These are phyloP conservation scores for Berberis thunbergii DNA, from an alignment of 164 flowering plant genomes.

Conservation along the genomic window DNA sequence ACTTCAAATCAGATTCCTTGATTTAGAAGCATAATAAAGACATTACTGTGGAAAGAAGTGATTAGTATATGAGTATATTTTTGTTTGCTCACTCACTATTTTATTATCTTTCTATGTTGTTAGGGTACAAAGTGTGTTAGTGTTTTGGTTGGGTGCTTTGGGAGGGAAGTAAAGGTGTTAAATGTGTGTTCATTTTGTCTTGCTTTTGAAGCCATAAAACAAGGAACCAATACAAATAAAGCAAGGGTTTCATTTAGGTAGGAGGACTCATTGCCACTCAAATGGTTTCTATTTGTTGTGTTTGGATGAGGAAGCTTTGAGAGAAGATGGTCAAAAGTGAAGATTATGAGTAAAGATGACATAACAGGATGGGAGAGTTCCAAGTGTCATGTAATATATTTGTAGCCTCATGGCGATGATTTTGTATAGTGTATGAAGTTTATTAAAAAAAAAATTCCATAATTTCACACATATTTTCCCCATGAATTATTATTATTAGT, in stretches of 20 bases:
- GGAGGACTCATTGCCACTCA: slow-evolving; percentile 25
- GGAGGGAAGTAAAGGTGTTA: slow-evolving; percentile 70
- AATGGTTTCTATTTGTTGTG: not conserved
- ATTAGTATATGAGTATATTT: slow-evolving; percentile 7
- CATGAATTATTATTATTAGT: too few species aligned
- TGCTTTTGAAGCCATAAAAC: slow-evolving; percentile 41
- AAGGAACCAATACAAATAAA: slow-evolving; percentile 4
- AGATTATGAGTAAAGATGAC: too few species aligned
- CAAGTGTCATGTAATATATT: too few species aligned
- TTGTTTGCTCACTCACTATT: slow-evolving; percentile 1
- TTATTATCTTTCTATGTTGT: slow-evolving; percentile 5
- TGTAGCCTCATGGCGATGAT: too few species aligned
- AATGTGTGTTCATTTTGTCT: slow-evolving; percentile 38
- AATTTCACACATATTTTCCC: too few species aligned
- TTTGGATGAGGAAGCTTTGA: too few species aligned
- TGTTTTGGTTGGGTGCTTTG: slow-evolving; percentile 62
- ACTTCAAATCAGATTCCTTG: slow-evolving; percentile 32
- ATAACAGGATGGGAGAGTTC: too few species aligned
- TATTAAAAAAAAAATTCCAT: too few species aligned
- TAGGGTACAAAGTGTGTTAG: slow-evolving; percentile 15
- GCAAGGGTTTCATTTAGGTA: slow-evolving; percentile 23
- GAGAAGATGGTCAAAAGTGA: too few species aligned
- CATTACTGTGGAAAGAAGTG: slow-evolving; percentile 16
- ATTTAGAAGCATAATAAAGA: slow-evolving; percentile 39
- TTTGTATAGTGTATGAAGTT: too few species aligned